Evolutionary conservation across 805 yeast genomes (phyloP).

Genomic region (Kluyveromyces lactis): DNA sequence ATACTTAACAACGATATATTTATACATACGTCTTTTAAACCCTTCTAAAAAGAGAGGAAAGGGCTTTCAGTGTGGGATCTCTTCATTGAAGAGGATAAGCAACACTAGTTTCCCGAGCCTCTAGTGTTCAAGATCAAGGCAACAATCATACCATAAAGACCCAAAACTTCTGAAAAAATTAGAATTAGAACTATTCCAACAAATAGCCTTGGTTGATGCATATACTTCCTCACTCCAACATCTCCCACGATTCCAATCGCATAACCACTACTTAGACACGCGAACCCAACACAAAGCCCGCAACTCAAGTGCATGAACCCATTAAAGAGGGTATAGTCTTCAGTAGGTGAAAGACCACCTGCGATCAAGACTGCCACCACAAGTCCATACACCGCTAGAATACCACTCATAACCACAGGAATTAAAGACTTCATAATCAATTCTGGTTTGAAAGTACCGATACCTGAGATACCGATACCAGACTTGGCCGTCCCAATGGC

Average conservation of each 20-base stretch:
- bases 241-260: conserved; percentile 94
- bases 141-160: conserved; percentile 88
- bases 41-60: too few relatives aligned
- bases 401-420: conserved; percentile 98
- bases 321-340: conserved; percentile 76
- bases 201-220: conserved; percentile 82
- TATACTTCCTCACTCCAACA: conserved; percentile 80
- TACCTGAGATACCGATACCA: conserved; percentile 97
- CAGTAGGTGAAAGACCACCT: conserved; percentile 72
- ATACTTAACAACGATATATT: too few relatives aligned
- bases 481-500: conserved; percentile 98
- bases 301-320: conserved; percentile 98
- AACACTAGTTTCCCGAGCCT: conserved; percentile 44
- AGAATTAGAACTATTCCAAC: conserved; percentile 85
- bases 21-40: too few relatives aligned
- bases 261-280: conserved; percentile 94
- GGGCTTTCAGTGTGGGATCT: too few relatives aligned
- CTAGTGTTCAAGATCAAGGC: conserved; percentile 88
- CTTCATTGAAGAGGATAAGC: too few relatives aligned
- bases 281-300: conserved; percentile 92
- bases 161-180: conserved; percentile 87
- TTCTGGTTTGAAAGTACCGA: conserved; percentile 96
- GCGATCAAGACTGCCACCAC: conserved; percentile 96
- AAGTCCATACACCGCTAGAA: conserved; percentile 90
- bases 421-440: conserved; percentile 90